Conservation (phyloP, 129 eudicot species). For the Lonicera japonica region DNA sequence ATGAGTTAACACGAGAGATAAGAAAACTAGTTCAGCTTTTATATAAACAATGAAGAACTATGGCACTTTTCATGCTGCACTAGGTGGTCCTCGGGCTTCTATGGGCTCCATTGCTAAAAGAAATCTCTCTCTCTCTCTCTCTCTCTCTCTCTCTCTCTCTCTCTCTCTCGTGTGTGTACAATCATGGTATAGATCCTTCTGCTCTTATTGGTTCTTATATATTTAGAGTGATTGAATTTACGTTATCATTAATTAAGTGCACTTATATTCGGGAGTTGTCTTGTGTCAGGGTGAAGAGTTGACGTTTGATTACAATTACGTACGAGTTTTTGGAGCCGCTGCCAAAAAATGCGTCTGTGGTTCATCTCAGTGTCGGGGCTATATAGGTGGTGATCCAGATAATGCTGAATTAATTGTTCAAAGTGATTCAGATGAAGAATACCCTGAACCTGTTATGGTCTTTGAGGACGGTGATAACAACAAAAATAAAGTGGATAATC, state of each 20-base stretch:
- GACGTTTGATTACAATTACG: constrained; percentile 92
- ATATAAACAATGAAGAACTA: too few species aligned
- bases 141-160: too few species aligned
- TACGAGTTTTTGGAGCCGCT: constrained; percentile 98
- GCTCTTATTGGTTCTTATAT: not conserved
- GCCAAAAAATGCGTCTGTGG: constrained; percentile 96
- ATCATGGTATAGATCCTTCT: not conserved
- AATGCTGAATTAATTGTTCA: constrained; percentile 61
- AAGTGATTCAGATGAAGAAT: constrained; percentile 88
- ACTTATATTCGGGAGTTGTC: not conserved
- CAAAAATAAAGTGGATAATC: constrained; percentile 8
- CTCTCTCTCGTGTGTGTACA: too few species aligned
- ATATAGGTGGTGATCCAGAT: constrained; percentile 78
- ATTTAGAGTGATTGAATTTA: too few species aligned
- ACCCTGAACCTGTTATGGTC: constrained; percentile 56
- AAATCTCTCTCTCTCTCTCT: too few species aligned
- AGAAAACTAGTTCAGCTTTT: too few species aligned
- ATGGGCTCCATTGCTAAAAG: too few species aligned
- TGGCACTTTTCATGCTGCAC: too few species aligned
- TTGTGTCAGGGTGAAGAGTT: constrained; percentile 85
- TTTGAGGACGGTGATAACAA: constrained; percentile 33
- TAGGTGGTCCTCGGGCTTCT: too few species aligned
- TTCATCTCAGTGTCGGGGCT: constrained; percentile 82
- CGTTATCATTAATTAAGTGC: not conserved
- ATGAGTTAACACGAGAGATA: too few species aligned